Conservation (phyloP, 768 basidiomycete genomes). For the Udeniomyces megalosporus region DNA sequence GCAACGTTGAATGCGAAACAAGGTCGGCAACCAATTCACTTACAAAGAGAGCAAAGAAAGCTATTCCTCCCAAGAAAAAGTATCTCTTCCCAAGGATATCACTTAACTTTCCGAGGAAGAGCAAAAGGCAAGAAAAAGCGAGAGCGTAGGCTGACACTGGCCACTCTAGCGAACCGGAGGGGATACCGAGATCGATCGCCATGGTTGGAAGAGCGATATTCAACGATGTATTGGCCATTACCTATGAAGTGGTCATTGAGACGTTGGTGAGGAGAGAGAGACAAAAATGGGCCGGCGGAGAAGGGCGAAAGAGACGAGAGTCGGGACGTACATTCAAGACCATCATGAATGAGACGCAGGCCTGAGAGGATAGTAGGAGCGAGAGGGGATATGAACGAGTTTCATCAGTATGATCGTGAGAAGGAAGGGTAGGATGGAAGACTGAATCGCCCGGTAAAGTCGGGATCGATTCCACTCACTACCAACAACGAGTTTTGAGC, state of each 20-base stretch:
- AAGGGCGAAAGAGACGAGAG: neutral
- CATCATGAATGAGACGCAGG: neutral
- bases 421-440: neutral
- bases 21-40: neutral
- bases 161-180: constrained; percentile 27
- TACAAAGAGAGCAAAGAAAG: neutral
- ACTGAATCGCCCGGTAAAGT: neutral
- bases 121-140: constrained; percentile 44
- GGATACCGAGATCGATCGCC: constrained; percentile 26
- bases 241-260: neutral
- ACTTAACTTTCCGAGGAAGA: constrained; percentile 61
- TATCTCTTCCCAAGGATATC: constrained; percentile 31
- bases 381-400: no score
- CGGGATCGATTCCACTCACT: neutral
- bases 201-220: constrained; percentile 22
- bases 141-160: constrained; percentile 26
- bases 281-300: neutral
- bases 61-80: neutral
- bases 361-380: neutral
- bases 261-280: no score
- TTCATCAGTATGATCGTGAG: no score
- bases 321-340: neutral
- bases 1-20: no score
- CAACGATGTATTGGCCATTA: neutral
- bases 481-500: neutral